These are phyloP conservation scores for Cicer chorassanicum DNA, from an alignment of 306 rosid species.

Conservation along the genomic window DNA sequence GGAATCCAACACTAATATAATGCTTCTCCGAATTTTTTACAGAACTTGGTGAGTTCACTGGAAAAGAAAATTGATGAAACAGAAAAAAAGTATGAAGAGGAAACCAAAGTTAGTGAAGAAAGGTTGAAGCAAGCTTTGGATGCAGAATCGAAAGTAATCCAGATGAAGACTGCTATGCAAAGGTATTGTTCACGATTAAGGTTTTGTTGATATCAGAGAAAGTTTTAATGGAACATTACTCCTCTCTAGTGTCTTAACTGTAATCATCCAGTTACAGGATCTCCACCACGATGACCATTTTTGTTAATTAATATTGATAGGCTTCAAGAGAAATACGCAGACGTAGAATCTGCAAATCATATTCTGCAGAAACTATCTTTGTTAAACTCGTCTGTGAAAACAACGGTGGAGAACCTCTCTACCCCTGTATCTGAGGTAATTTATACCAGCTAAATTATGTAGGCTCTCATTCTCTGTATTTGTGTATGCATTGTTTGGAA, in stretches of 20 bases:
- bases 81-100: constrained; percentile 85
- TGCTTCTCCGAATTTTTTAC: constrained; percentile 49
- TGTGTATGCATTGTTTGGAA: constrained; percentile 21
- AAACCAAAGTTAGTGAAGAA: constrained; percentile 86
- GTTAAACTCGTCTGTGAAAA: constrained; percentile 62
- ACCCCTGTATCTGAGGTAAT: constrained; percentile 60
- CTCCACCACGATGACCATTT: constrained; percentile 39
- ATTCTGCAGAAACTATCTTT: constrained; percentile 76
- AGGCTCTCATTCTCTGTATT: constrained; percentile 15
- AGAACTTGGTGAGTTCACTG: constrained; percentile 87
- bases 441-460: constrained; percentile 35
- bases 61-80: constrained; percentile 94
- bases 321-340: constrained; percentile 88
- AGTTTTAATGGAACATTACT: constrained; percentile 21
- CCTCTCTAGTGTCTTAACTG: constrained; percentile 1
- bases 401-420: constrained; percentile 62
- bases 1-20: neutral
- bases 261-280: constrained; percentile 13
- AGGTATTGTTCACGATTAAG: constrained; percentile 61
- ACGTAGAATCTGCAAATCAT: constrained; percentile 82
- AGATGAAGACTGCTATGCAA: constrained; percentile 91
- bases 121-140: constrained; percentile 94
- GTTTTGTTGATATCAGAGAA: constrained; percentile 37
- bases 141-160: constrained; percentile 89
- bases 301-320: constrained; percentile 54